Base-by-base conservation (phyloP, 805 yeast genomes). In the Barnettozyma pratensis region DNA sequence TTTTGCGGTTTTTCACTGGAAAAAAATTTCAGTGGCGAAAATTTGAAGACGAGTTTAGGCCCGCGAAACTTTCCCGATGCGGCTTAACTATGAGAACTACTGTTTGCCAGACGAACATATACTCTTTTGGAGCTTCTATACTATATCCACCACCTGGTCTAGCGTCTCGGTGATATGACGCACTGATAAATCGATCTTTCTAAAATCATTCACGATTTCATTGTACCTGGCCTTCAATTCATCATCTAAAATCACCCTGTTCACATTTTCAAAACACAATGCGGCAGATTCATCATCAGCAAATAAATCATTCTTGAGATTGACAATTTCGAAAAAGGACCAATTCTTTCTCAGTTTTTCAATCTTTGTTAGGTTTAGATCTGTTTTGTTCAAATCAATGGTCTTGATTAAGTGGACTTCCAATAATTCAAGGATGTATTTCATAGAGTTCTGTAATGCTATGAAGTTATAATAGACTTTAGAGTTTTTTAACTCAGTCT, bases 271-370 rank as follows among this genome's bases (percentile, higher is more conserved):
- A 12, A 53, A 31, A 12, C 37, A 45, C n/a, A 45, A 36, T 11
- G 47, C 46, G 19, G 46, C 38, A 19, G 44, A 25, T 14, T 49
- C 52, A 31, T 46, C 39, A 34, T 52, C 47, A 7, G 10, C 9
- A 28, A 29, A 45, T 4, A 54, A 52, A 26, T 55, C 53, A 19
- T 52, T 55, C 28, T 57, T 54, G 6, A 60, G 39, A 44, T 62
- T 64, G 25, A 60, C 47, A n/a, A 65, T 55, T 46, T 70, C 74
- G 55, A 66, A 69, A 49, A 71, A 67, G n/a, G 72, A 60, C 75
- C 75, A 71, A 36, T 59, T 57, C 27, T 56, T 58, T 42, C 71
- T 62, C 11, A 71, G 48, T 41, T 63, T 62, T 46, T 69, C 72
- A 14, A 65, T 59, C 32, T 63, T 54, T 0, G 60, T 51, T 9